A percentile compares a stretch with the other conserved stretches of the same genome.
These are phyloP conservation scores for Cicer arietinum DNA, from an alignment of 306 rosid genomes.

Conservation along the genomic window DNA sequence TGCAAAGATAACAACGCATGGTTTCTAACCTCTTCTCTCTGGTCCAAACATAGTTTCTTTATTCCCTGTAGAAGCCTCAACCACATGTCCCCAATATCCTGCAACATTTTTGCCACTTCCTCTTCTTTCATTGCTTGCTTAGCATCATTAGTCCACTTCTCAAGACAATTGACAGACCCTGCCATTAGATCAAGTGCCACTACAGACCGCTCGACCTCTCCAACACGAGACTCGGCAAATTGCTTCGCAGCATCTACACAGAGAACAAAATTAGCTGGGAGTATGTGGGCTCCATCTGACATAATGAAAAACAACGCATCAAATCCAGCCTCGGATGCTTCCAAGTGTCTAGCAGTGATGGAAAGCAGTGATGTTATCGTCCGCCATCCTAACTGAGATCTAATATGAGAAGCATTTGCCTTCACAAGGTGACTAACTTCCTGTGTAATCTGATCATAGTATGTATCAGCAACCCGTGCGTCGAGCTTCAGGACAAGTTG, in stretches of 20 bases:
- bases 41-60: conserved; percentile 84
- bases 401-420: conserved; percentile 92
- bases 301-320: conserved; percentile 81
- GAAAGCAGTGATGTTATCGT: conserved; percentile 84
- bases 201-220: conserved; percentile 85
- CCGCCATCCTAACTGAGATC: conserved; percentile 93
- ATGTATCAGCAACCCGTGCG: conserved; percentile 96
- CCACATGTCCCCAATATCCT: conserved; percentile 98
- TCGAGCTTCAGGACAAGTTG: conserved; percentile 97
- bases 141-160: conserved; percentile 73
- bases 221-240: conserved; percentile 96
- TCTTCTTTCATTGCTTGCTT: conserved; percentile 70
- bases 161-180: conserved; percentile 76
- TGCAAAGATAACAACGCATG: conserved; percentile 79
- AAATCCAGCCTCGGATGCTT: conserved; percentile 92
- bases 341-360: conserved; percentile 89
- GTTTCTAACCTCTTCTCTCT: conserved; percentile 91
- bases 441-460: conserved; percentile 91
- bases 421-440: conserved; percentile 91
- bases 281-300: conserved; percentile 88
- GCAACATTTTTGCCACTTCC: conserved; percentile 65
- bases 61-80: conserved; percentile 81
- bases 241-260: conserved; percentile 88
- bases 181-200: conserved; percentile 84
- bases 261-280: conserved; percentile 81